Evolutionary conservation across 176 grass and related monocot genomes (phyloP).

Genomic region (Luzula sylvatica): DNA sequence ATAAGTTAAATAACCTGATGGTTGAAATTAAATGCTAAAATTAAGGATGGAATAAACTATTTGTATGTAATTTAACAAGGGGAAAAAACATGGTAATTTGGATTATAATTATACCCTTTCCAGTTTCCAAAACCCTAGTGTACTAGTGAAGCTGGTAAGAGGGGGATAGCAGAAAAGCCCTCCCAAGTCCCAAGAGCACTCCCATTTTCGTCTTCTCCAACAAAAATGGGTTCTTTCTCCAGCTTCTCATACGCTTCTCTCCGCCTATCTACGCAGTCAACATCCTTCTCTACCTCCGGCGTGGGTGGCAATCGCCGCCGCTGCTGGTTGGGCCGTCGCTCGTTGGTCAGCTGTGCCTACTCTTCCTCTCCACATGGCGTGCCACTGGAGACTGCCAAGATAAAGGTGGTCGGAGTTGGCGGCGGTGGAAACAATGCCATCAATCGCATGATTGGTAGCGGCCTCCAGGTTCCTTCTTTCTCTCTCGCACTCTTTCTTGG

Average conservation of each 20-base stretch:
- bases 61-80: too few relatives aligned
- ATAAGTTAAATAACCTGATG: too few relatives aligned
- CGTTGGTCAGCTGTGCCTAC: conserved; percentile 25
- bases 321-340: conserved; percentile 20
- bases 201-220: background rate
- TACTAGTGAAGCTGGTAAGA: conserved; percentile 1
- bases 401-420: conserved; percentile 83
- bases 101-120: too few relatives aligned
- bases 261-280: conserved; percentile 11
- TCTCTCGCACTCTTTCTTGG: background rate
- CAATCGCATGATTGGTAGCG: conserved; percentile 95
- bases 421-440: conserved; percentile 93
- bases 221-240: conserved; percentile 30
- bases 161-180: conserved; percentile 19
- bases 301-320: background rate
- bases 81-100: too few relatives aligned
- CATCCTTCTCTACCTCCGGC: background rate
- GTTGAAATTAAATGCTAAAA: too few relatives aligned
- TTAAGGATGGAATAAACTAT: too few relatives aligned
- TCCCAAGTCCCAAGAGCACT: background rate
- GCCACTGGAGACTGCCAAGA: conserved; percentile 64
- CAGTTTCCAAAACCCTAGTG: conserved; percentile 32
- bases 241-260: conserved; percentile 26
- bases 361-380: conserved; percentile 27
- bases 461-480: conserved; percentile 53